phyloP scores from a whole-genome alignment of 2,329 filamentous ascomycete species.

The Scedosporium apiospermum region DNA sequence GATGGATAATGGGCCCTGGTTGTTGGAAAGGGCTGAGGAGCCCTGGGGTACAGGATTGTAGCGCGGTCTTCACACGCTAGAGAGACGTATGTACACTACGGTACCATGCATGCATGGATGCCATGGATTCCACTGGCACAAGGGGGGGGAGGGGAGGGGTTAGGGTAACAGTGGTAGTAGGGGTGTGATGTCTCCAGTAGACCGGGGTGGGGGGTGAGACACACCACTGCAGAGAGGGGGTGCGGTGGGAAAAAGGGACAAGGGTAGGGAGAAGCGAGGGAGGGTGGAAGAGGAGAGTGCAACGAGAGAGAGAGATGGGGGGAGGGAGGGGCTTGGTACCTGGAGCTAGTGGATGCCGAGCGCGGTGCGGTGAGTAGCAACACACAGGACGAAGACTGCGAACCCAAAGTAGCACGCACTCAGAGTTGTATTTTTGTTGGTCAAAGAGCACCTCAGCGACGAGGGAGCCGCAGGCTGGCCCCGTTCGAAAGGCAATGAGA shows the following conservation, averaged over 20 bases:
- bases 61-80: neutral
- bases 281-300: neutral
- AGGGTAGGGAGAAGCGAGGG: neutral
- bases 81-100: neutral
- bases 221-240: neutral
- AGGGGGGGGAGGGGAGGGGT: neutral
- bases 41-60: slow-evolving; percentile 1
- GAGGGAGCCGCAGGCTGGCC: neutral
- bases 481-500: neutral
- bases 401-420: neutral
- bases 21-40: slow-evolving; percentile 3
- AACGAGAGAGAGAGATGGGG: neutral
- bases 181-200: neutral
- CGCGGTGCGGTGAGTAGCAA: neutral
- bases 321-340: slow-evolving; percentile 4
- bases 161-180: neutral
- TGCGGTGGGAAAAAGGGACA: neutral
- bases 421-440: neutral
- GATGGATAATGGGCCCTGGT: neutral
- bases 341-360: slow-evolving; percentile 6
- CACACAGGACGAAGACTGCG: neutral
- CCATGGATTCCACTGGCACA: neutral
- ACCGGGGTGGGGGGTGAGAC: neutral
- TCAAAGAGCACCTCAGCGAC: slow-evolving; percentile 1
- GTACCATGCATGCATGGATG: neutral